A percentile compares a stretch with the other conserved stretches of the same genome.
phyloP scores from a whole-genome alignment of 495 filamentous ascomycete genomes.

The Penicillium cosmopolitanum region DNA sequence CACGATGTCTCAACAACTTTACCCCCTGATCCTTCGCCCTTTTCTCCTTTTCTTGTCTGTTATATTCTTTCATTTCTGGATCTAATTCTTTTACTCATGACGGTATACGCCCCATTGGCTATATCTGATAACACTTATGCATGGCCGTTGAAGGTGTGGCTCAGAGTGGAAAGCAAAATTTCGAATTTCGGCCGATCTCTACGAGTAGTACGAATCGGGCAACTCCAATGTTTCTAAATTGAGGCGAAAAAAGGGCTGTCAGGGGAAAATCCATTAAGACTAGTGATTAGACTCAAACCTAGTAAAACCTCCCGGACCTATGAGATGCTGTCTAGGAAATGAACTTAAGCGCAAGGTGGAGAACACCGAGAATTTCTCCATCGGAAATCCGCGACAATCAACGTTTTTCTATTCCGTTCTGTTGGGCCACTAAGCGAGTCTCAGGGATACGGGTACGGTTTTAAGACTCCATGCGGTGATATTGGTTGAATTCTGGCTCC shows the following conservation, averaged over 20 bases:
- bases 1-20: background rate
- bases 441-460: slow-evolving; percentile 7
- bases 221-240: slow-evolving; percentile 7
- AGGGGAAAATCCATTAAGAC: slow-evolving; percentile 13
- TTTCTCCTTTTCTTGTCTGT: background rate
- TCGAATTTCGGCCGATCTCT: background rate
- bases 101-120: background rate
- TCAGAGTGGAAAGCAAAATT: background rate
- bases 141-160: background rate
- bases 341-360: slow-evolving; percentile 17
- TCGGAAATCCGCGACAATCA: slow-evolving; percentile 18
- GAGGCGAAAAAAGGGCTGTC: slow-evolving; percentile 10
- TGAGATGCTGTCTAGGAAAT: slow-evolving; percentile 9
- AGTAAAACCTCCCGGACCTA: slow-evolving; percentile 11
- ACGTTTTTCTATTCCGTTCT: slow-evolving; percentile 23
- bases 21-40: background rate
- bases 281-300: slow-evolving; percentile 26
- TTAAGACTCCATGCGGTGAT: background rate
- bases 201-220: background rate
- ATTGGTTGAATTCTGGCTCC: slow-evolving; percentile 14
- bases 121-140: background rate
- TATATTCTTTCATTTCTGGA: background rate
- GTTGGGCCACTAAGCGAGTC: slow-evolving; percentile 23
- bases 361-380: slow-evolving; percentile 15
- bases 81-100: background rate